A percentile compares a stretch with the other conserved stretches of the same genome.
These are phyloP conservation scores for Barnettozyma vustinii DNA, from an alignment of 805 yeast species.

Conservation along the genomic window DNA sequence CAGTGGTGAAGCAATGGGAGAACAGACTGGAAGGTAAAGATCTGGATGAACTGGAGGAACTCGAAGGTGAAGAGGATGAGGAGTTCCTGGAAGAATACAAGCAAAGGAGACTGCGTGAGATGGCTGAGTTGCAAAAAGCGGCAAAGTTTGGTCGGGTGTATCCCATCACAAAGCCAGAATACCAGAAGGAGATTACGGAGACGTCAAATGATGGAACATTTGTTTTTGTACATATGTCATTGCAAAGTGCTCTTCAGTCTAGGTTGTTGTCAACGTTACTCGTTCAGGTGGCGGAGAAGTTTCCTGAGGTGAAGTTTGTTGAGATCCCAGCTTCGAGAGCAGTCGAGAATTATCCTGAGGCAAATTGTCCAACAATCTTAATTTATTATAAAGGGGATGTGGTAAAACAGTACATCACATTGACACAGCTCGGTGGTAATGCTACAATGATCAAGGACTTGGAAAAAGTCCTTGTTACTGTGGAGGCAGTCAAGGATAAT, in stretches of 20 bases:
- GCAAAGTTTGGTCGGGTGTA: slow-evolving; percentile 69
- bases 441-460: slow-evolving; percentile 64
- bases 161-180: slow-evolving; percentile 83
- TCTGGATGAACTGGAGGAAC: slow-evolving; percentile 75
- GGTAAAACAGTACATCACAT: slow-evolving; percentile 72
- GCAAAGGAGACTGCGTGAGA: slow-evolving; percentile 69
- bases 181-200: slow-evolving; percentile 76
- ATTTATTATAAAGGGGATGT: slow-evolving; percentile 78
- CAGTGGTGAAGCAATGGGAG: slow-evolving; percentile 71
- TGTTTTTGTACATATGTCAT: slow-evolving; percentile 75
- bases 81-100: slow-evolving; percentile 79
- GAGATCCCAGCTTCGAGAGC: slow-evolving; percentile 91
- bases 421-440: slow-evolving; percentile 80
- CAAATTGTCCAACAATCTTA: slow-evolving; percentile 85
- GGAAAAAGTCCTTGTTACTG: slow-evolving; percentile 63
- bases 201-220: slow-evolving; percentile 54
- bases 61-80: slow-evolving; percentile 92
- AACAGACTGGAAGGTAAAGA: slow-evolving; percentile 74
- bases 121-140: slow-evolving; percentile 50
- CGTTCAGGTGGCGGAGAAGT: slow-evolving; percentile 54
- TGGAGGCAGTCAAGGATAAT: slow-evolving; percentile 56
- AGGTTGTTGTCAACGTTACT: slow-evolving; percentile 62
- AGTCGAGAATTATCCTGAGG: slow-evolving; percentile 85
- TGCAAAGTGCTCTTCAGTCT: slow-evolving; percentile 65
- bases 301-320: slow-evolving; percentile 80